phyloP scores from a whole-genome alignment of 2,329 filamentous ascomycete genomes.

The Xylaria sp. region DNA sequence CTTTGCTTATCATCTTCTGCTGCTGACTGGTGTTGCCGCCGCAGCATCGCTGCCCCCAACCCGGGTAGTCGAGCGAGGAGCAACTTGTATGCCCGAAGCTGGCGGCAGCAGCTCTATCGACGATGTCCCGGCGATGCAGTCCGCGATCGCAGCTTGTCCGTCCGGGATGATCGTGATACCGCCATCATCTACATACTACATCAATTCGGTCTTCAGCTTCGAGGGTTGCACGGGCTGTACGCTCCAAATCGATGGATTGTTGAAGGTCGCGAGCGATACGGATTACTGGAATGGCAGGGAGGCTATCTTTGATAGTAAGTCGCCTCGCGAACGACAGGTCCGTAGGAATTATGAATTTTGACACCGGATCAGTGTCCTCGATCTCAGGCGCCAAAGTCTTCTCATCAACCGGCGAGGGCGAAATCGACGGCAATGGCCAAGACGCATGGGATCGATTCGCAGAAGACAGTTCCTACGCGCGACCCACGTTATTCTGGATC shows the following conservation, averaged over 20 bases:
- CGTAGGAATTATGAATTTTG: too few species aligned
- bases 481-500: conserved; percentile 14
- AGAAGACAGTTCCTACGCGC: conserved; percentile 5
- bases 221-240: conserved; percentile 13
- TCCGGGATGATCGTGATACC: conserved; percentile 16
- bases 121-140: conserved; percentile 17
- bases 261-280: conserved; percentile 13
- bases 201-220: conserved; percentile 16
- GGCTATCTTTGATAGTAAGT: conserved; percentile 12
- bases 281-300: conserved; percentile 14
- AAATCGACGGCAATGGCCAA: conserved; percentile 17
- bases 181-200: conserved; percentile 7
- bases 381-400: conserved; percentile 14
- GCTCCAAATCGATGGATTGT: conserved; percentile 9
- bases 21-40: not conserved
- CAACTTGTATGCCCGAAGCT: conserved; percentile 11
- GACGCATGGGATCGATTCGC: conserved; percentile 15
- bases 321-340: not conserved
- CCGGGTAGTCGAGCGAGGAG: conserved; percentile 10
- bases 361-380: conserved; percentile 3
- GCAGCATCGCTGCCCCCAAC: not conserved
- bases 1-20: not conserved
- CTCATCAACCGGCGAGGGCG: conserved; percentile 12
- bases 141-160: conserved; percentile 12
- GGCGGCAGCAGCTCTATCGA: conserved; percentile 12